Percentiles rank a stretch among this genome's conserved stretches.
phyloP scores from a whole-genome alignment of 2,329 filamentous ascomycete species.

The Trichocomaceae sp. region DNA sequence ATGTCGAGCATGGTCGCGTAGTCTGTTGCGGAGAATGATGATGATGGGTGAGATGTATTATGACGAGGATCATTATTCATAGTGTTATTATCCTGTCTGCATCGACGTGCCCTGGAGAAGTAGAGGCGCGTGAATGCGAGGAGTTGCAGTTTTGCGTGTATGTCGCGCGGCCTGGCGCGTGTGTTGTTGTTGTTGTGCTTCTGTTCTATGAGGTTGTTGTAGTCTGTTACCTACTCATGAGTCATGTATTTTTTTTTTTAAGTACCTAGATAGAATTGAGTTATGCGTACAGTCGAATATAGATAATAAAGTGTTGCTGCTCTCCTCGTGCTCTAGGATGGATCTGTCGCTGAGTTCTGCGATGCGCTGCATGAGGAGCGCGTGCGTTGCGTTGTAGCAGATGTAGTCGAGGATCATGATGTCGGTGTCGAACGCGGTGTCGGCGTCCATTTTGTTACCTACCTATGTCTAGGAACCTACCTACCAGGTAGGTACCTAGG shows the following conservation, averaged over 20 bases:
- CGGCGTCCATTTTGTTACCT: constrained; percentile 25
- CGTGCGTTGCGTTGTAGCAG: constrained; percentile 40
- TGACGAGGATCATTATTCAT: no score
- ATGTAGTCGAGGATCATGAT: constrained; percentile 53
- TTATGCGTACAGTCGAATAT: constrained; percentile 27
- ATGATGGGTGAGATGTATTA: no score
- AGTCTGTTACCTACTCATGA: constrained; percentile 25
- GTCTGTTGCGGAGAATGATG: background rate
- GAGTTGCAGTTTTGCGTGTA: constrained; percentile 45
- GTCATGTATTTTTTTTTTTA: no score
- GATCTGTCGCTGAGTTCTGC: constrained; percentile 5
- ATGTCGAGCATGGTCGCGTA: constrained; percentile 17
- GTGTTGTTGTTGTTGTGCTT: constrained; percentile 24
- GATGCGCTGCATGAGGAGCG: constrained; percentile 33
- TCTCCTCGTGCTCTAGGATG: constrained; percentile 12
- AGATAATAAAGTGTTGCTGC: constrained; percentile 16
- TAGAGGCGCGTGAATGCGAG: constrained; percentile 44
- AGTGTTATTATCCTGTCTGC: background rate
- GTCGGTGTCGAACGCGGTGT: constrained; percentile 44
- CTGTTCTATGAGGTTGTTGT: constrained; percentile 38
- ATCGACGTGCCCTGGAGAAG: constrained; percentile 31
- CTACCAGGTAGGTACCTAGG: no score
- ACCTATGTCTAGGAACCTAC: no score
- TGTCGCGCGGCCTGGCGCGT: constrained; percentile 26
- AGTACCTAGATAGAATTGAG: no score